A percentile compares a stretch with the other conserved stretches of the same genome.
Evolutionary conservation across 306 rosid genomes (phyloP).

Genomic region (Trifolium repens): DNA sequence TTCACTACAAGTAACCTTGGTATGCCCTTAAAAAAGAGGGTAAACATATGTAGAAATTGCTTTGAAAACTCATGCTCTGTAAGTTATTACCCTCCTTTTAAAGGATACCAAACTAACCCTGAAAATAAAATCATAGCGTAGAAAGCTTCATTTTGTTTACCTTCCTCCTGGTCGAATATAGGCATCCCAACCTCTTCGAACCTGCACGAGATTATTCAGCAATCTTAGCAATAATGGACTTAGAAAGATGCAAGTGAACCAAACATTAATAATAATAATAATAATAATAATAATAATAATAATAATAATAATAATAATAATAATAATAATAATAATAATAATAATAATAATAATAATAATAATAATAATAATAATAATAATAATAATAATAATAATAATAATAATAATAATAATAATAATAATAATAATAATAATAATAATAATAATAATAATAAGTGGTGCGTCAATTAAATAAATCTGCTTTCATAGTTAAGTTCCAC

Average conservation of each 20-base stretch:
- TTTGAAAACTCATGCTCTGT: neutral
- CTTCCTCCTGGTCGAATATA: conserved; percentile 93
- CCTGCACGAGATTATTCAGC: conserved; percentile 60
- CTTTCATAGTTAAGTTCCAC: conserved; percentile 16
- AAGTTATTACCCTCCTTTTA: neutral
- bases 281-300: too few relatives aligned
- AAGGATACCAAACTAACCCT: conserved; percentile 13
- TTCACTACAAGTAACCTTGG: conserved; percentile 13
- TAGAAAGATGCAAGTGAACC: conserved; percentile 3
- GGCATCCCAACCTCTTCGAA: conserved; percentile 97
- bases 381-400: too few relatives aligned
- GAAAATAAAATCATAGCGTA: conserved; percentile 1
- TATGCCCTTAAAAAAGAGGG: conserved; percentile 18
- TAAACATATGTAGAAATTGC: neutral
- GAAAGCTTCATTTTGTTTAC: conserved; percentile 49
- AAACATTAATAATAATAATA: neutral
- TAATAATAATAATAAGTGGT: neutral
- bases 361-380: too few relatives aligned
- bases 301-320: too few relatives aligned
- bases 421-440: neutral
- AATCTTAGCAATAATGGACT: conserved; percentile 33
- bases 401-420: too few relatives aligned
- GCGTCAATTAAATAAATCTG: conserved; percentile 21
- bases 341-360: too few relatives aligned
- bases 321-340: neutral